Evolutionary conservation across 1,139 yeast genomes (phyloP), one percentile per base, ranked within the genome.

Genomic region (Pichia terricola): DNA sequence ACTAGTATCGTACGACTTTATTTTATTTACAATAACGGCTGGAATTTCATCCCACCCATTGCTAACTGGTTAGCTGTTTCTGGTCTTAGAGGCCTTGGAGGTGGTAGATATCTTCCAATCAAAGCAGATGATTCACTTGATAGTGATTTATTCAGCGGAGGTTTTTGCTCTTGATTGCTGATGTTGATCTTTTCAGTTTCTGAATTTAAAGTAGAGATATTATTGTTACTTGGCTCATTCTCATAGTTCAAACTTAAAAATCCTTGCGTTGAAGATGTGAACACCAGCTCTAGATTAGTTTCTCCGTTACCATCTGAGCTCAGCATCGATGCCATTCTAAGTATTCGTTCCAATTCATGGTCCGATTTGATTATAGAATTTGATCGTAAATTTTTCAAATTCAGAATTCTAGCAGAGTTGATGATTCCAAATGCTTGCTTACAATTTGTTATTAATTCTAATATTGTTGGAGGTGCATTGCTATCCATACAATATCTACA

Each of bases 381-480:
- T 3, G 56, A 49, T 22, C 49, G 49, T 11, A 43, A 28, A 47
- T 61, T 51, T 40, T 51, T 47, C 16, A 61, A 47, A 38, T 53
- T 53, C 9, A 72, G 55, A 30, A 64, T 58, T 40, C 69, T 62
- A 22, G 52, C 49, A 34, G 61, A 60, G 28, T 62, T 58, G n/a
- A 64, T 59, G 53, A 74, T 65, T 11, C 74, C 72, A 60, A 85
- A 85, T 16, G 87, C 88, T 43, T 70, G 67, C 48, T 76, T 75
- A 26, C 85, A 86, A 58, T 84, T 84, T 45, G 81, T 84, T 26
- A 83, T 58, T 26, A 85, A 63, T 58, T 85, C 95, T 22, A 72
- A 55, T 46, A 75, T 66, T 5, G 83, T 77, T 5, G 89, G 95
- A 3, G 88, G 80, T 0, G 89, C 79, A 11, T 79, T 73, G 42